These are phyloP conservation scores for Parmales sp. DNA, from an alignment of 108 stramenopile genomes.

Conservation along the genomic window DNA sequence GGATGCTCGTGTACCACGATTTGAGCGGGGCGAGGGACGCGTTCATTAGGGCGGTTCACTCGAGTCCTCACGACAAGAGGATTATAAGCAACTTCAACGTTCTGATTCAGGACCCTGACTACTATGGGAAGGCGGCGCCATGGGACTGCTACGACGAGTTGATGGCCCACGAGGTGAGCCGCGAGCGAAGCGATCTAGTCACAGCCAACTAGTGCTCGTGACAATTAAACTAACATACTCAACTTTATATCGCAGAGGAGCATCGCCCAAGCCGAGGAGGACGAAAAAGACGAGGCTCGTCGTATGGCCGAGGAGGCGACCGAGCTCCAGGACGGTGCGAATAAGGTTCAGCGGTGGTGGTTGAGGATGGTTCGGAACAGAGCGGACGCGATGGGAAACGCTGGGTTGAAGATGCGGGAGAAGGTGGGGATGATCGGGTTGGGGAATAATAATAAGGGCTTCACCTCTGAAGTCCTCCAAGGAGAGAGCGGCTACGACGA, in stretches of 20 bases:
- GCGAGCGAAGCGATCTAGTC: neutral
- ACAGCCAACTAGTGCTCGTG: too few relatives aligned
- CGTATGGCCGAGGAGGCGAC: neutral
- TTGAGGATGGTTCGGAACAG: neutral
- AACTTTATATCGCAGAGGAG: too few relatives aligned
- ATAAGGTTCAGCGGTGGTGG: conserved; percentile 1
- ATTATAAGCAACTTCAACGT: conserved; percentile 35
- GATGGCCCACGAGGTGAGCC: neutral
- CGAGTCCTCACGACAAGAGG: conserved; percentile 25
- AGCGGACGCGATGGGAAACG: neutral
- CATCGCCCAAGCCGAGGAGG: neutral
- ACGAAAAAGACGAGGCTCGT: neutral
- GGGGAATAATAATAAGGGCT: neutral
- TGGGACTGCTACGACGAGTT: conserved; percentile 2
- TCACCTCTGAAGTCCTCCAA: too few relatives aligned
- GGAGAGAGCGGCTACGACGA: too few relatives aligned
- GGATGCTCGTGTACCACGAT: conserved; percentile 33
- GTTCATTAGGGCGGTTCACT: conserved; percentile 24
- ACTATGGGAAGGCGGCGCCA: conserved; percentile 7
- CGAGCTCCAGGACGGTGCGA: neutral
- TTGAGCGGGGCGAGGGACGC: conserved; percentile 22
- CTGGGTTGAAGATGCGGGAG: neutral
- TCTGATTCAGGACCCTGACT: conserved; percentile 26
- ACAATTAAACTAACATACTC: too few relatives aligned
- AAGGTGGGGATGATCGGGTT: neutral